phyloP scores from a whole-genome alignment of 2,329 filamentous ascomycete species.

The Zymoseptoria pseudotritici region DNA sequence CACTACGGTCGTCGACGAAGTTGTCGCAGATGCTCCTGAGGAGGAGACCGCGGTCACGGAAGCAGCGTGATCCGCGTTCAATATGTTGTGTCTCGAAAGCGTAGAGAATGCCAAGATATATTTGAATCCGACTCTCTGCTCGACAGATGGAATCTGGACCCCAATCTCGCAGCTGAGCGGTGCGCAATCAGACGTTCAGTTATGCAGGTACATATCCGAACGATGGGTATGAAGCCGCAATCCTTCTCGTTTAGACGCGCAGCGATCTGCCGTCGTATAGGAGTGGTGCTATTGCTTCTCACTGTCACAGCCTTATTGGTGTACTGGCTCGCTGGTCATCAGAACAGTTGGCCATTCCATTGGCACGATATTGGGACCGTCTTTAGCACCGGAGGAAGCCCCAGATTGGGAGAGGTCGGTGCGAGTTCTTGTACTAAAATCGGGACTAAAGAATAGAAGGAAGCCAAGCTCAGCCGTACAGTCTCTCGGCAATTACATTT shows the following conservation, averaged over 20 bases:
- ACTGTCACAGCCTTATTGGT: neutral
- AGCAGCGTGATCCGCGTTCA: neutral
- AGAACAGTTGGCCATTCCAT: neutral
- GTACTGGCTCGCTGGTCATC: neutral
- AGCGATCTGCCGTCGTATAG: neutral
- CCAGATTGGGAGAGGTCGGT: neutral
- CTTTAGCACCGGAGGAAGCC: neutral
- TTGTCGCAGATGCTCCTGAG: neutral
- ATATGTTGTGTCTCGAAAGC: neutral
- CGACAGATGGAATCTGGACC: neutral
- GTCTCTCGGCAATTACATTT: no score
- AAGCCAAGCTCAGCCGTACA: neutral
- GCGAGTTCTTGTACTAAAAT: neutral
- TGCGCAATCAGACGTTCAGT: neutral
- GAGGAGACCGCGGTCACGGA: slow-evolving; percentile 6
- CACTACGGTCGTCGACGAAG: neutral
- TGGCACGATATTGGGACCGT: neutral
- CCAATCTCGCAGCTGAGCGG: neutral
- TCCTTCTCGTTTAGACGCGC: neutral
- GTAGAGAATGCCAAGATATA: neutral
- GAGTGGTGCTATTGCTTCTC: neutral
- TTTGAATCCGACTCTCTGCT: neutral
- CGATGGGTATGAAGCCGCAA: neutral
- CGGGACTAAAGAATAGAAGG: neutral
- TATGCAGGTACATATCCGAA: neutral